Evolutionary conservation across 169 alveolate species (phyloP).

Genomic region (Plasmodium berghei): DNA sequence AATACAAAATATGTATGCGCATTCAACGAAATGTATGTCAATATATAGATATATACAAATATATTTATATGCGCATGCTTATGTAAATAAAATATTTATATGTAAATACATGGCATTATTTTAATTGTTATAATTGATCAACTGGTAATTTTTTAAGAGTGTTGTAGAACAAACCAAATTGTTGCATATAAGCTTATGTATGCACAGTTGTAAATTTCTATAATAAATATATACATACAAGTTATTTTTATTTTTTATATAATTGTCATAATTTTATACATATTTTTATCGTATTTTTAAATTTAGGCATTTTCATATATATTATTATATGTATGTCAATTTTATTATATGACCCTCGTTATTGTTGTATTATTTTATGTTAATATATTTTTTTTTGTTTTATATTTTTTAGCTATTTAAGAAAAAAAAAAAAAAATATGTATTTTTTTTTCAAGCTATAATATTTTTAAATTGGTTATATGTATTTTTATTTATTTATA

Average conservation of each 20-base stretch:
- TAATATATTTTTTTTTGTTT: constrained; percentile 8
- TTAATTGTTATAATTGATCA: too few species aligned
- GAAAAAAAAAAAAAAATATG: background rate
- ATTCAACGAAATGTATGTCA: too few species aligned
- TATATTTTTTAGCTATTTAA: constrained; percentile 17
- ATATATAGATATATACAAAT: too few species aligned
- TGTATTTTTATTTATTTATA: background rate
- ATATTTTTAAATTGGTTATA: constrained; percentile 11
- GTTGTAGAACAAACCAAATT: too few species aligned
- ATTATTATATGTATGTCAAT: too few species aligned
- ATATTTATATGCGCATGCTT: too few species aligned
- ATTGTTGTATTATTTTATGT: too few species aligned
- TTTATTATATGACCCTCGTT: too few species aligned
- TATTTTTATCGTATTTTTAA: background rate
- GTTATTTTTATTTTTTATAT: background rate
- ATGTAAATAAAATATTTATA: too few species aligned
- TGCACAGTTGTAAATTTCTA: background rate
- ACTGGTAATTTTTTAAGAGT: too few species aligned
- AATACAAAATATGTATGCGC: too few species aligned
- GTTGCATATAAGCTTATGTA: background rate
- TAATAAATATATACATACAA: background rate
- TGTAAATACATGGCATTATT: too few species aligned
- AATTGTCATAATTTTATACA: background rate
- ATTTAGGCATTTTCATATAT: background rate
- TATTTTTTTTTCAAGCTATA: constrained; percentile 12